Percentiles rank a stretch among this genome's conserved stretches.
Evolutionary conservation across 768 basidiomycete species (phyloP).

Genomic region (Clavulina sp.): DNA sequence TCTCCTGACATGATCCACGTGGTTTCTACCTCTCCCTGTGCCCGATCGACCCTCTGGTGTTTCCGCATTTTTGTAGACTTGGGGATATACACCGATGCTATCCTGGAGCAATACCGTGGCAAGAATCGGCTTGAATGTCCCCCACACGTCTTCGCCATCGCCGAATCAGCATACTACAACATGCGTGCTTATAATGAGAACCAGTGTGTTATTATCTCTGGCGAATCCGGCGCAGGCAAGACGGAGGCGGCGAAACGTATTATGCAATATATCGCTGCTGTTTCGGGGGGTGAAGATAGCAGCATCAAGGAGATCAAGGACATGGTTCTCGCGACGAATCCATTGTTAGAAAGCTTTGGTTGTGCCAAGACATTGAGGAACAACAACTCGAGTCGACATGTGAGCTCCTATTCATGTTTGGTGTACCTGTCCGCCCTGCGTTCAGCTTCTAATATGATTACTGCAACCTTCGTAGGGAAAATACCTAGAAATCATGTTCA

Average conservation of each 20-base stretch:
- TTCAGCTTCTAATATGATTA: no score
- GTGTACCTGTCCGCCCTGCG: not conserved
- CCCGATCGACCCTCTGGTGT: conserved; percentile 4
- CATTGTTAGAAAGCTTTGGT: conserved; percentile 91
- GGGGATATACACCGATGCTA: conserved; percentile 91
- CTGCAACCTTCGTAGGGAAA: conserved; percentile 50
- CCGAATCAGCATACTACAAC: conserved; percentile 93
- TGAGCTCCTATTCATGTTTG: conserved; percentile 32
- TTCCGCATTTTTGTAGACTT: conserved; percentile 75
- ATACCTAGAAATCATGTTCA: conserved; percentile 99
- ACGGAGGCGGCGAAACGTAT: conserved; percentile 98
- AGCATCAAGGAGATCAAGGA: conserved; percentile 98
- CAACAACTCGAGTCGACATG: conserved; percentile 97
- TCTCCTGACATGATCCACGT: conserved; percentile 1
- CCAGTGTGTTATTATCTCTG: conserved; percentile 98
- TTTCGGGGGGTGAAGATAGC: conserved; percentile 71
- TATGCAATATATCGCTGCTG: conserved; percentile 99
- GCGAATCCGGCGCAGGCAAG: conserved; percentile 97
- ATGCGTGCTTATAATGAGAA: conserved; percentile 99
- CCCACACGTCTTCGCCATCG: conserved; percentile 94
- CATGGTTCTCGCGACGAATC: conserved; percentile 98
- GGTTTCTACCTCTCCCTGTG: no score
- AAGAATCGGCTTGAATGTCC: conserved; percentile 98
- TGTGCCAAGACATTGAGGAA: conserved; percentile 98
- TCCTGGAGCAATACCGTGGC: conserved; percentile 69